Percentiles rank a stretch among this genome's conserved stretches.
phyloP scores from a whole-genome alignment of 2,329 filamentous ascomycete genomes.

The Aspergillus terreus region DNA sequence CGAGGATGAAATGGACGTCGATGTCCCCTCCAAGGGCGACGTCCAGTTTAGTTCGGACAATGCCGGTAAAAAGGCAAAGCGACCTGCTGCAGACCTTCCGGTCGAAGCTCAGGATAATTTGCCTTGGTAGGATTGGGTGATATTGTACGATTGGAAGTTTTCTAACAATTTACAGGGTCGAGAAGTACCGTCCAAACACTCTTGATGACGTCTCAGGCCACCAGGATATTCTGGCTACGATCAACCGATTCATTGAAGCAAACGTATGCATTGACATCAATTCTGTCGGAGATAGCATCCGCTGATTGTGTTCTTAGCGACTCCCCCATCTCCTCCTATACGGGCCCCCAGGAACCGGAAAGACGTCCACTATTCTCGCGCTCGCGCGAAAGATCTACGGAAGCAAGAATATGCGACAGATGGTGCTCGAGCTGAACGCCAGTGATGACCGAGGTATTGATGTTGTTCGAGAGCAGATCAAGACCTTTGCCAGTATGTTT shows the following conservation, averaged over 20 bases:
- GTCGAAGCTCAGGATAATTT: constrained; percentile 90
- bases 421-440: constrained; percentile 97
- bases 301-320: constrained; percentile 46
- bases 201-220: constrained; percentile 93
- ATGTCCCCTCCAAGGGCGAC: constrained; percentile 48
- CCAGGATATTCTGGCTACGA: constrained; percentile 93
- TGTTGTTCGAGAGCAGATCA: constrained; percentile 97
- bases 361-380: constrained; percentile 93
- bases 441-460: constrained; percentile 97
- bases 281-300: neutral
- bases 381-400: constrained; percentile 93
- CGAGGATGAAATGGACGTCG: constrained; percentile 67
- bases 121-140: constrained; percentile 65
- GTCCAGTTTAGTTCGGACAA: constrained; percentile 71
- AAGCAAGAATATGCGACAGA: constrained; percentile 86
- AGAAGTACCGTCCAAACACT: constrained; percentile 89
- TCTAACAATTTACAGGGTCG: constrained; percentile 61
- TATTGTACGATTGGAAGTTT: neutral
- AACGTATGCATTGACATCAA: constrained; percentile 54
- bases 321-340: constrained; percentile 95
- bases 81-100: constrained; percentile 86
- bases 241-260: constrained; percentile 94
- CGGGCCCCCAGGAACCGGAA: constrained; percentile 92
- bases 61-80: constrained; percentile 74
- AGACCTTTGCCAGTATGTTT: constrained; percentile 79